Base-by-base conservation (phyloP, 306 rosid species). In the Coriaria nepalensis region DNA sequence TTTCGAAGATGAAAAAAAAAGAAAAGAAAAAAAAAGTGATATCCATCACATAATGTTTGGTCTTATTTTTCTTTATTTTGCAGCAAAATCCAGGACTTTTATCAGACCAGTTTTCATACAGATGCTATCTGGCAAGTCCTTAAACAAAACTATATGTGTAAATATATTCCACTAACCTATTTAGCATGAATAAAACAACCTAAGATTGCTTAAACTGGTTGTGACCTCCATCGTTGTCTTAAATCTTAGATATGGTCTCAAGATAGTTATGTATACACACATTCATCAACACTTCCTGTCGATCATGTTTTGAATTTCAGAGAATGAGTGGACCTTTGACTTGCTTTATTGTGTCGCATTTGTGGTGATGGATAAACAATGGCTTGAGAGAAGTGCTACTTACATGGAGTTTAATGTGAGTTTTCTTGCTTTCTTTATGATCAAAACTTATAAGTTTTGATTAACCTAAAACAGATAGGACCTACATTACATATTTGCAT, bases 371-470 rank as follows among this genome's bases (percentile, higher is more conserved):
- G 93, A 87, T 71, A 80, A 78, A 44, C 93, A 77, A 40, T 87
- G 96, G 96, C 78, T 64, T 9, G 85, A 78, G 56, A 80, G 73
- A 63, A 78, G 83, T 53, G 96, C 96, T 37, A 77, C 94, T 2
- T 83, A 83, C 66, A 87, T 87, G 96, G 87, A 82, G 63, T 87
- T 87, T 57, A 87, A 87, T 63, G 96, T 87, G 54, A 87, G 93
- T 64, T 65, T 44, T 9, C 48, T 4, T 44, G 48, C n/a, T 13
- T 2, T 11, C 48, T 7, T 44, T 7, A 4, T 3, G 13, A 9
- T 29, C 6, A 44, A 5, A 20, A 44, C 9, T 9, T 10, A 29
- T 6, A 10, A 29, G 13, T 10, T 11, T 6, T 44, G 6, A 13
- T 44, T 10, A 2, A 44, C 13, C 4, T 10, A 44, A 44, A n/a